Evolutionary conservation across 1,284 basidiomycete species (phyloP).

Genomic region (Sanguinoderma infundibulare): DNA sequence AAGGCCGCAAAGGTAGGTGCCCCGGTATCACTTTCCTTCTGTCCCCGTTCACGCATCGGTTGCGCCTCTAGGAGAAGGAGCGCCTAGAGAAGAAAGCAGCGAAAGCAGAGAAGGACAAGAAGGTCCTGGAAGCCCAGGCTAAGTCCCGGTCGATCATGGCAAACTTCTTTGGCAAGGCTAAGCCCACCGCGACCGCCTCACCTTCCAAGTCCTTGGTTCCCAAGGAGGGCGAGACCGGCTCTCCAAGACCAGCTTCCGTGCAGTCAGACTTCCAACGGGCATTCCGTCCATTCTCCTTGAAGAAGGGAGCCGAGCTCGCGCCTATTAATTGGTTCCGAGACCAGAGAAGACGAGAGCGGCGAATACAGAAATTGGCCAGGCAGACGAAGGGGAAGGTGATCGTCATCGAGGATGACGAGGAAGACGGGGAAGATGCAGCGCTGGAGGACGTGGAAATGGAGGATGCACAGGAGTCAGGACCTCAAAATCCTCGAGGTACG

Average conservation of each 20-base stretch:
- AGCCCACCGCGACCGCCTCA: constrained; percentile 35
- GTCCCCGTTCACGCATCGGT: constrained; percentile 1
- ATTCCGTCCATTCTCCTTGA: constrained; percentile 80
- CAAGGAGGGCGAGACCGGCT: constrained; percentile 36
- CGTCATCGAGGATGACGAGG: constrained; percentile 49
- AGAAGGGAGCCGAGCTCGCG: constrained; percentile 73
- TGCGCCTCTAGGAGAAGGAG: constrained; percentile 59
- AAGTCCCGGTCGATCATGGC: constrained; percentile 78
- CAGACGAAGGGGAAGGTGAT: constrained; percentile 50
- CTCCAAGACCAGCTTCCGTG: constrained; percentile 44
- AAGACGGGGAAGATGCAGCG: constrained; percentile 31
- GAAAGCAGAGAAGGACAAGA: constrained; percentile 70
- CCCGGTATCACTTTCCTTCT: background rate
- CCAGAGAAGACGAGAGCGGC: constrained; percentile 26
- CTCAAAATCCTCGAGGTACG: constrained; percentile 44
- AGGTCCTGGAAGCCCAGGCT: constrained; percentile 66
- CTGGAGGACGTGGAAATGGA: constrained; percentile 13
- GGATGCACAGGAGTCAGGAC: constrained; percentile 23
- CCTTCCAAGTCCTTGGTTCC: constrained; percentile 29
- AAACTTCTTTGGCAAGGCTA: constrained; percentile 73
- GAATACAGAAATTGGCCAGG: constrained; percentile 29
- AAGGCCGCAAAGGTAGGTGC: constrained; percentile 59
- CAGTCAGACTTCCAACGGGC: constrained; percentile 71
- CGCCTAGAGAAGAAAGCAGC: constrained; percentile 66
- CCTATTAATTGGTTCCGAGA: constrained; percentile 70